Evolutionary conservation across 306 rosid genomes (phyloP), one percentile per base, ranked within the genome.

Genomic region (Corylus heterophylla): DNA sequence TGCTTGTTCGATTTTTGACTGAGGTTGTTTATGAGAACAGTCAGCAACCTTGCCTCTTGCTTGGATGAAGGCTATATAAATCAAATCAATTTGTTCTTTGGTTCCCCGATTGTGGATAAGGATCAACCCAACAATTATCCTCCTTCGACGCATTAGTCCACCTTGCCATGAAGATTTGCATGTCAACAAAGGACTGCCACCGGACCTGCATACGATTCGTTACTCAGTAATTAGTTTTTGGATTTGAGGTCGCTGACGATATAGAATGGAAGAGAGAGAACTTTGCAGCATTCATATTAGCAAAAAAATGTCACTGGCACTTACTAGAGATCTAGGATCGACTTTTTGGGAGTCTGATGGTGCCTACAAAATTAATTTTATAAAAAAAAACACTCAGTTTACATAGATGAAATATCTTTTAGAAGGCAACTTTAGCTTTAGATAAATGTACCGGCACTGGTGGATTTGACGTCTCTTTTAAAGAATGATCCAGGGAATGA

Each of bases 321-420:
- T 71, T 83, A 92, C 94, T 86, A 86, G 88, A 52, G 80, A 82
- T 89, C 98, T 87, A 76, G 79, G 76, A 84, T 75, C 84, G 42
- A 74, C 82, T 77, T 64, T 70, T 56, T 69, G 68, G 49, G 87
- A 42, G 55, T 75, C 71, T 17, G 85, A 49, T 17, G 76, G 58
- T 27, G 29, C 86, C 97, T 93, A 89, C 86, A 84, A 79, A 73
- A 68, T 72, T 70, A 75, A 77, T 39, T 39, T 4, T 3, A 39
- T 3, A 42, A 42, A 42, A 56, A 77, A 83, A 74, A 47, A 73
- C 78, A 7, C 22, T 59, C 64, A 75, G 29, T 13, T 59, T 31
- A 42, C 58, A 74, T 63, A 42, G 47, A 59, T 20, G 49, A 74
- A 22, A 39, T 27, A 51, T 74, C 42, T 68, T 44, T 73, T 47